Evolutionary conservation across 768 basidiomycete genomes (phyloP), one percentile per base, ranked within the genome.

Genomic region (Omphalotus guepiniiformis): DNA sequence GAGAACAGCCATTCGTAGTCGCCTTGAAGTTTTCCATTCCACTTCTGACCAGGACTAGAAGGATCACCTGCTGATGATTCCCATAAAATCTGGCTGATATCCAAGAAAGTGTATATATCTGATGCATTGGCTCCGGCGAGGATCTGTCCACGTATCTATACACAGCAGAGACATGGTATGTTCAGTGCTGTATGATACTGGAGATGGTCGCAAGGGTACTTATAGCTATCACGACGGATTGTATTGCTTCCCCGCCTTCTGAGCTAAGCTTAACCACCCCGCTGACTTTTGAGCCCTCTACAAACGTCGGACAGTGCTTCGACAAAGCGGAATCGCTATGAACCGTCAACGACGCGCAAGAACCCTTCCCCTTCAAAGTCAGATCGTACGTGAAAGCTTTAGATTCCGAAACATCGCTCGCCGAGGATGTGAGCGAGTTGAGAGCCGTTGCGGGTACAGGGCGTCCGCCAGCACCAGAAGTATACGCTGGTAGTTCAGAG

Each of bases 311-410:
- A 2, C 55, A 32, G 11, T 56, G 59, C n/a, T 61, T 54, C 4
- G 68, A 44, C 1, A 55, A 50, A 2, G 58, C 57, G 12, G 74
- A 60, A 4, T 70, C 67, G 53, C 69, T 73, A 47, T 56, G 62
- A 32, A 75, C 53, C 4, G 57, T 55, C 30, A 78, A 62, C 19
- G 64, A 63, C 27, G 74, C 56, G 73, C 72, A 75, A 21, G 58
- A 52, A 8, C 42, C 47, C 9, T 28, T 37, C 19, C 38, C 38
- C 23, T 47, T 39, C 35, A 39, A 22, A 3, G 29, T 8, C 3
- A 47, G 21, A 11, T 47, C n/a, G 27, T 47, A 38, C 12, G 11
- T 39, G 18, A 39, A 47, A 15, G 38, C 38, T 29, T 27, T 29
- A 4, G 36, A 23, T 7, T 34, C 9, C 37, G 37, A 6, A 6